Evolutionary conservation across 495 filamentous ascomycete genomes (phyloP).

Genomic region (Penicillium longicatenatum): DNA sequence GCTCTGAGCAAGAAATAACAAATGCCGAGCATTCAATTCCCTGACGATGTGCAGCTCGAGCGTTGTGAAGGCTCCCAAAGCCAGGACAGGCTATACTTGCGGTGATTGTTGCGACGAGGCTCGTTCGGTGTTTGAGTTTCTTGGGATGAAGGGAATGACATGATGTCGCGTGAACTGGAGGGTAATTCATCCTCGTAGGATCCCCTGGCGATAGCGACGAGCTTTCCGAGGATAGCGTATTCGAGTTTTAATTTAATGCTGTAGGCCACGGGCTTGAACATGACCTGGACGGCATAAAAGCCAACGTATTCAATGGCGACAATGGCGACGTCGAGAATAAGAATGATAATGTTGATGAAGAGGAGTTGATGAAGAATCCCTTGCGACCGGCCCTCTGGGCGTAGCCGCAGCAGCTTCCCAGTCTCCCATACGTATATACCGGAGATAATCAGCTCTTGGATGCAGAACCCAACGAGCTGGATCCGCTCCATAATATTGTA

Average conservation of each 20-base stretch:
- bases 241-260: constrained; percentile 58
- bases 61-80: constrained; percentile 12
- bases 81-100: constrained; percentile 22
- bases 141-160: constrained; percentile 13
- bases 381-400: constrained; percentile 28
- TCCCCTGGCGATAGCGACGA: constrained; percentile 40
- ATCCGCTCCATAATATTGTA: constrained; percentile 56
- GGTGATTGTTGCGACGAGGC: not conserved
- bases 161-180: constrained; percentile 21
- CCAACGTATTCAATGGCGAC: constrained; percentile 50
- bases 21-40: not conserved
- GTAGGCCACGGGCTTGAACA: constrained; percentile 53
- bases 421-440: constrained; percentile 58
- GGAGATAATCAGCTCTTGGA: constrained; percentile 59
- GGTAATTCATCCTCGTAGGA: constrained; percentile 13
- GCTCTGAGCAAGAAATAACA: not conserved
- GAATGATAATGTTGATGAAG: constrained; percentile 49
- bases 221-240: constrained; percentile 52
- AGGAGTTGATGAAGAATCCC: constrained; percentile 49
- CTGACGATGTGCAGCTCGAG: constrained; percentile 11
- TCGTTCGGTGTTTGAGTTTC: not conserved
- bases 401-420: constrained; percentile 42
- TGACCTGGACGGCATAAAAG: constrained; percentile 50
- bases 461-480: constrained; percentile 54
- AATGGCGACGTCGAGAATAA: constrained; percentile 50